phyloP scores from a whole-genome alignment of 2,329 filamentous ascomycete species.

The Teratosphaeria pseudoeucalypti region DNA sequence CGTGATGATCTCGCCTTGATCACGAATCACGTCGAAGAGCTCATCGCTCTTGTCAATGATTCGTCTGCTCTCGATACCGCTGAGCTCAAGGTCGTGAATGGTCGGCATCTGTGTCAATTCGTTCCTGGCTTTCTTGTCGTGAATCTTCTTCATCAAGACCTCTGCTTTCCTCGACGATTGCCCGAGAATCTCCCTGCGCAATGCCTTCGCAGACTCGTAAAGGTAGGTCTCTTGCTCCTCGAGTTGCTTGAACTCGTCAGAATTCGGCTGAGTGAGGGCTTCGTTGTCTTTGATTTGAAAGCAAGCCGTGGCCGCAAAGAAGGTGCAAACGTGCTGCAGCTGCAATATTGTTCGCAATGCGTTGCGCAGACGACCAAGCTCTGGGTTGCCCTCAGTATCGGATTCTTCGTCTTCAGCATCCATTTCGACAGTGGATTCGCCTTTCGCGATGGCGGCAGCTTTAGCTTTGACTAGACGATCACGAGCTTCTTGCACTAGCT shows the following conservation, averaged over 20 bases:
- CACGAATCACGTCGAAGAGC: constrained; percentile 57
- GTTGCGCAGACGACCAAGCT: constrained; percentile 36
- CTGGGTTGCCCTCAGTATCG: constrained; percentile 14
- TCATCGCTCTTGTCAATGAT: constrained; percentile 56
- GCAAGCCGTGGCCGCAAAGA: constrained; percentile 74
- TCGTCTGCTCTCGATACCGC: constrained; percentile 63
- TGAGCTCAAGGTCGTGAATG: constrained; percentile 41
- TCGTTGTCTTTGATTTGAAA: constrained; percentile 72
- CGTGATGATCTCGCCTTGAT: constrained; percentile 60
- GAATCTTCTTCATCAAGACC: constrained; percentile 54
- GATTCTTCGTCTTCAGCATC: constrained; percentile 29
- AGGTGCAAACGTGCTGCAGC: constrained; percentile 68
- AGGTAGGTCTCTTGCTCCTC: constrained; percentile 60
- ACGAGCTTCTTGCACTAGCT: constrained; percentile 54
- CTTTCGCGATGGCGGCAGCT: constrained; percentile 6
- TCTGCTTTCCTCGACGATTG: constrained; percentile 50
- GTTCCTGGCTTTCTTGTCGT: constrained; percentile 32
- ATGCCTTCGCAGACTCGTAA: constrained; percentile 67
- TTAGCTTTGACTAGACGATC: constrained; percentile 42
- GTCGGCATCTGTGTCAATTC: constrained; percentile 41
- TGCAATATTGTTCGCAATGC: constrained; percentile 65
- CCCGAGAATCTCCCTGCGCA: constrained; percentile 68
- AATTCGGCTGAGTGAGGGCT: constrained; percentile 53
- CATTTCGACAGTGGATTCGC: constrained; percentile 1
- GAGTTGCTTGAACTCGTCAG: constrained; percentile 53